These are phyloP conservation scores for Sarocladium brachiariae DNA, from an alignment of 2,329 filamentous ascomycete genomes.

Conservation along the genomic window DNA sequence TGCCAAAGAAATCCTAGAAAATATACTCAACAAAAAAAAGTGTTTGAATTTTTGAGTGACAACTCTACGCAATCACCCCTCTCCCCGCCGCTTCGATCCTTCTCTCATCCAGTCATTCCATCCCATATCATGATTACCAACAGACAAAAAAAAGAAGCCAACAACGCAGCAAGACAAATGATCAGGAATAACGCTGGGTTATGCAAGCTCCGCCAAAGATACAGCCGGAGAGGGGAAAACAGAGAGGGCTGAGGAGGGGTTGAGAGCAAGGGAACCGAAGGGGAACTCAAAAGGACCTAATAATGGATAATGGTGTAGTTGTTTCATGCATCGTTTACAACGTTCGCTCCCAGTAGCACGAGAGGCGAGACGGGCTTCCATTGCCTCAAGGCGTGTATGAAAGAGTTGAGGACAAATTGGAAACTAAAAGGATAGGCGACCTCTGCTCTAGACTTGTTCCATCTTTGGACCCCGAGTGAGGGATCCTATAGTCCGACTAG, in stretches of 20 bases:
- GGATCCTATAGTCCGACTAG: not conserved
- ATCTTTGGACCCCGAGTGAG: too few relatives aligned
- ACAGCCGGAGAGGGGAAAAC: too few relatives aligned
- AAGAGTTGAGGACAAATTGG: not conserved
- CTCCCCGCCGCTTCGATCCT: not conserved
- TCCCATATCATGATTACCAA: too few relatives aligned
- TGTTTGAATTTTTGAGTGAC: too few relatives aligned
- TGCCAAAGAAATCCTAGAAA: too few relatives aligned
- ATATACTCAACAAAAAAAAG: too few relatives aligned
- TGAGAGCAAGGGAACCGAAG: not conserved
- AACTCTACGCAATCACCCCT: not conserved
- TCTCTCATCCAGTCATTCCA: too few relatives aligned
- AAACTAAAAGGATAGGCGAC: not conserved
- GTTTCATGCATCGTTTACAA: not conserved
- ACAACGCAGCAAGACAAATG: too few relatives aligned
- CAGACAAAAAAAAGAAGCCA: too few relatives aligned
- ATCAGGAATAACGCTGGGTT: too few relatives aligned
- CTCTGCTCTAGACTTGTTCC: not conserved
- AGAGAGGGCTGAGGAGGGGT: not conserved
- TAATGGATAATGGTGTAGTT: not conserved
- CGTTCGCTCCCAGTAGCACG: not conserved
- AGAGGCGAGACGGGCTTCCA: too few relatives aligned
- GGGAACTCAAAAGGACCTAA: not conserved
- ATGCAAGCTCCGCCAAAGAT: too few relatives aligned
- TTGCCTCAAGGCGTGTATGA: not conserved